phyloP scores from a whole-genome alignment of 1,284 basidiomycete species.

The Ganoderma meredithae region DNA sequence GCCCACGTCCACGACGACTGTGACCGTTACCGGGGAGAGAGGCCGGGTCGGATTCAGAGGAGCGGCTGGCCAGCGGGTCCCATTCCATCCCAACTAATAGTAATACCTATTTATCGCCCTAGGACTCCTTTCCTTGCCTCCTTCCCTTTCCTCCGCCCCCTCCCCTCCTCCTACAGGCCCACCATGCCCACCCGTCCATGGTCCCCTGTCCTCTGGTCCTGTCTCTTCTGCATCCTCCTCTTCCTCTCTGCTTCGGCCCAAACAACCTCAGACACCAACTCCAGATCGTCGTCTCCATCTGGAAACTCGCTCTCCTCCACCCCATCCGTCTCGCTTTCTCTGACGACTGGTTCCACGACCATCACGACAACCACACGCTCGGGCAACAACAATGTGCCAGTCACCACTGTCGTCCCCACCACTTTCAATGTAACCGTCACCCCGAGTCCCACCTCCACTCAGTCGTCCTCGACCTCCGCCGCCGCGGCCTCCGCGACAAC shows the following conservation, averaged over 20 bases:
- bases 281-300: slow-evolving; percentile 7
- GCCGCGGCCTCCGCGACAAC: slow-evolving; percentile 53
- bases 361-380: slow-evolving; percentile 55
- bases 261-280: slow-evolving; percentile 23
- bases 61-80: slow-evolving; percentile 4
- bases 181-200: slow-evolving; percentile 27
- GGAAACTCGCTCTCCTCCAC: slow-evolving; percentile 31
- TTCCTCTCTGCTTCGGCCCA: slow-evolving; percentile 32
- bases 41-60: slow-evolving; percentile 19
- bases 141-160: slow-evolving; percentile 20
- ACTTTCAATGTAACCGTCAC: slow-evolving; percentile 62
- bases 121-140: slow-evolving; percentile 21
- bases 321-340: slow-evolving; percentile 33
- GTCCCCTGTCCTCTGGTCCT: slow-evolving; percentile 32
- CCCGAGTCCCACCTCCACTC: slow-evolving; percentile 38
- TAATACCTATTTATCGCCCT: slow-evolving; percentile 27
- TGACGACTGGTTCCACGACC: slow-evolving; percentile 37
- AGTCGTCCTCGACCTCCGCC: slow-evolving; percentile 47
- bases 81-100: slow-evolving; percentile 28
- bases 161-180: slow-evolving; percentile 22
- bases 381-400: slow-evolving; percentile 52
- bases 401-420: slow-evolving; percentile 63
- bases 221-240: slow-evolving; percentile 27
- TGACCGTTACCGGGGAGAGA: slow-evolving; percentile 13
- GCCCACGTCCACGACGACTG: slow-evolving; percentile 1